Base-by-base conservation (phyloP, 148 eudicot species). In the Amaranthus hypochondriacus region DNA sequence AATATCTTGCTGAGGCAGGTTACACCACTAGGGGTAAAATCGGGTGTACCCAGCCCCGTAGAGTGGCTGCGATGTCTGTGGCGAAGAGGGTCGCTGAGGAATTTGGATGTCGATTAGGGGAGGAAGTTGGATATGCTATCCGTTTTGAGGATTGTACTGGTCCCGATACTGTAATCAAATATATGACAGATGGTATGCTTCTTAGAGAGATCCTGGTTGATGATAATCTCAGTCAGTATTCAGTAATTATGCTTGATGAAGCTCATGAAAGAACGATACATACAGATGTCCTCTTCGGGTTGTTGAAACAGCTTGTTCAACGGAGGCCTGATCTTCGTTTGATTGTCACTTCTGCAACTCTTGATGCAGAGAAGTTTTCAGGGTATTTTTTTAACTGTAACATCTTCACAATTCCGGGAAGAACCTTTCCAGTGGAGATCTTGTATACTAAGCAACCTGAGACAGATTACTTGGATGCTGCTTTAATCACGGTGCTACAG, bases 141-240 rank as follows among this genome's bases (percentile, higher is more conserved):
- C 97, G 97, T 55, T 92, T 92, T 76, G 99, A 95, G 79, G 97
- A 95, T 83, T 90, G 94, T 68, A 95, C 99, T 4, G 86, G 97
- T 4, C 96, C 98, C 0, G 99, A 95, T 5, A 95, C 99, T 0
- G 97, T 90, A 6, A 95, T 95, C 11, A 95, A 90, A 77, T 95
- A 92, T 57, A 95, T 95, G 97, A 95, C 99, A 57, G 96, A 95
- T 82, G 99, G 99, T 79, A 92, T 95, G 96, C 92, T 95, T 76
- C 84, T 92, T 72, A 86, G 92, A 69, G 97, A 92, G 78, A 87
- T 89, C 74, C 80, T 92, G 80, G 82, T 84, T 52, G 99, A 92
- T 63, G 96, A 89, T 61, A 80, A 89, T 78, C 83, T 95, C 8
- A 80, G 91, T 10, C 94, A 90, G 66, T 95, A 92, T 72, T 90